Conservation (phyloP, 179 eudicot species). For the Pouteria campechiana region DNA sequence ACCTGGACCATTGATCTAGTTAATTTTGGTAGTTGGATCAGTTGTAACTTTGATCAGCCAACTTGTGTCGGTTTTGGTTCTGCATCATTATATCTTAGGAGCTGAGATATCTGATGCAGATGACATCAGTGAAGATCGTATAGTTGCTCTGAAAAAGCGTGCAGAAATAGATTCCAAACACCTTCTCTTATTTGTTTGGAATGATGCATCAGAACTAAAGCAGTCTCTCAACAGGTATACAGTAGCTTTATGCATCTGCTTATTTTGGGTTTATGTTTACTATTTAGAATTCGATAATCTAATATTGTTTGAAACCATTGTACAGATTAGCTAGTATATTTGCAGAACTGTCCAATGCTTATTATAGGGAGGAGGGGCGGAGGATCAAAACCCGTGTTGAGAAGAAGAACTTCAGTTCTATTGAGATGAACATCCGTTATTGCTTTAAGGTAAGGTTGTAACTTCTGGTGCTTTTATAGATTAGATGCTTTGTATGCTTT, state of each 20-base stretch:
- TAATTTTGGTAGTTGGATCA: no score
- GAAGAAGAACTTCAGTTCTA: conserved; percentile 49
- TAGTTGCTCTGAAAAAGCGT: conserved; percentile 78
- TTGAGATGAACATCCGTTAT: conserved; percentile 76
- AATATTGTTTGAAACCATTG: neutral
- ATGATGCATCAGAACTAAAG: conserved; percentile 39
- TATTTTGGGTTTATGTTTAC: neutral
- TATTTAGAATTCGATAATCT: neutral
- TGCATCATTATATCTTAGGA: neutral
- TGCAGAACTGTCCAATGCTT: conserved; percentile 52
- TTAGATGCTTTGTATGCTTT: no score
- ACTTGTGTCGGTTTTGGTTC: no score
- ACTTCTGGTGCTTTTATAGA: no score
- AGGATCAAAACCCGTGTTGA: conserved; percentile 72
- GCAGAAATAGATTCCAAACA: conserved; percentile 84
- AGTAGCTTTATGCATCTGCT: neutral
- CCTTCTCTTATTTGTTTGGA: conserved; percentile 36
- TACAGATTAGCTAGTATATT: conserved; percentile 64
- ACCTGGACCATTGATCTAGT: no score
- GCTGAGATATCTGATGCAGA: conserved; percentile 36
- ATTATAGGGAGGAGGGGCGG: conserved; percentile 87
- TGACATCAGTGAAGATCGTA: conserved; percentile 73
- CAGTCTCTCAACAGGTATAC: conserved; percentile 72
- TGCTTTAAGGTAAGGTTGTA: conserved; percentile 89
- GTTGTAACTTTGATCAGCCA: no score